Evolutionary conservation across 352 stramenopile genomes (phyloP).

Genomic region (Pythium dissimile): DNA sequence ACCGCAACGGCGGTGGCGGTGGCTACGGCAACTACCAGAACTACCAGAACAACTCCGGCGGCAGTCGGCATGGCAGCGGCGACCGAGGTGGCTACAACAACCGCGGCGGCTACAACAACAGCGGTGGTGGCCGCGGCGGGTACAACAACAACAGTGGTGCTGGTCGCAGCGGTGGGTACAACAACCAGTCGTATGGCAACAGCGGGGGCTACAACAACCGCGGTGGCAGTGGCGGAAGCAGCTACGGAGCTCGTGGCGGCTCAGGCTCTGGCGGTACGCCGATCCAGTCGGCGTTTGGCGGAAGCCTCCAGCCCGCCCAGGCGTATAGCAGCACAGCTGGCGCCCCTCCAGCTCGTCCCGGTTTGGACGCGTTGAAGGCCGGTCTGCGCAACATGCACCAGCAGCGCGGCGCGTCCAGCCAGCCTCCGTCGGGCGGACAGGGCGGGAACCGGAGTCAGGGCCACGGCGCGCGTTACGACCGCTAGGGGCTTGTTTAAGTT

Average conservation of each 20-base stretch:
- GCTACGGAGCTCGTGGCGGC: conserved; percentile 5
- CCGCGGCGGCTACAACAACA: conserved; percentile 1
- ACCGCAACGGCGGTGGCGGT: conserved; percentile 18
- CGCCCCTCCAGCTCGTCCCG: conserved; percentile 31
- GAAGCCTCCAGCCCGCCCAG: conserved; percentile 44
- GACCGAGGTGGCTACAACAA: conserved; percentile 16
- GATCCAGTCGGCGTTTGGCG: conserved; percentile 64
- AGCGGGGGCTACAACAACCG: conserved; percentile 19
- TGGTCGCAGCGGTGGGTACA: conserved; percentile 24
- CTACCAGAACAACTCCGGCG: conserved; percentile 14
- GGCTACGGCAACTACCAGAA: conserved; percentile 21
- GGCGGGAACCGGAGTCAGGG: conserved; percentile 12
- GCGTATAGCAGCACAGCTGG: conserved; percentile 47
- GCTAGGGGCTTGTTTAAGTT: conserved; percentile 29
- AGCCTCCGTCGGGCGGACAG: conserved; percentile 14
- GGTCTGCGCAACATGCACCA: conserved; percentile 85
- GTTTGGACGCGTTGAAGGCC: conserved; percentile 73
- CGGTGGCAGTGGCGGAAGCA: conserved; percentile 3
- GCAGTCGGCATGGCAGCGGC: not conserved
- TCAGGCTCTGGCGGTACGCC: conserved; percentile 26
- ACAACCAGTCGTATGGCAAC: conserved; percentile 15
- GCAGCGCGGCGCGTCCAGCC: conserved; percentile 38
- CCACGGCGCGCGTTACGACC: conserved; percentile 49
- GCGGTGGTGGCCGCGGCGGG: conserved; percentile 23
- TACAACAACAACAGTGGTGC: conserved; percentile 11